Base-by-base conservation (phyloP, 2,329 filamentous ascomycete genomes). In the Fusarium sp. region DNA sequence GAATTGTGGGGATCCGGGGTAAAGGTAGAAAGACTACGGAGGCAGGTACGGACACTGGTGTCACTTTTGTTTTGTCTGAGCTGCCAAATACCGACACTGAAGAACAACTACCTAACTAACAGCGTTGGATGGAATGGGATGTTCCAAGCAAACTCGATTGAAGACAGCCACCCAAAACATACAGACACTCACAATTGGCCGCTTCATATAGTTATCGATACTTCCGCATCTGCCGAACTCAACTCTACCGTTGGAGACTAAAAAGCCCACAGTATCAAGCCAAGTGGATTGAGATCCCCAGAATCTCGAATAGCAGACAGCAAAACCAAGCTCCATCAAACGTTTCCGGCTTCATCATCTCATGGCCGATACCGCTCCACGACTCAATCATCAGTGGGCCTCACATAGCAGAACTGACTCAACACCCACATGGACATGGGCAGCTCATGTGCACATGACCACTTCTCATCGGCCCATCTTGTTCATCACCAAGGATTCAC, bases 1-100 rank as follows among this genome's bases (percentile, higher is more conserved):
- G 32, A 69, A 51, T 56, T 64, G 39, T 48, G 66, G 62, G 62
- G 62, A 69, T 69, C 66, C 50, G 66, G 66, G 66, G 66, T 69
- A 69, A 58, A 26, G 44, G 44, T 26, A 28, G 12, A 28, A 12
- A 28, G 26, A 4, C 24, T 32, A 62, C 47, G 56, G 49, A 69
- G 62, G 62, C 52, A 69, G 62, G 62, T 63, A 69, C 65, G 51
- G 56, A 47, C 47, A 66, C 61, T 47, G 55, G 50, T 44, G 44
- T 53, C 36, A 32, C 46, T 32, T 50, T 38, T 44, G 26, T 28
- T 11, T 28, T 8, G 11, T 26, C 34, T 56, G 59, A 60, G 32
- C 48, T 42, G 19, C 38, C 23, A 48, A 44, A 44, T 62, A n/a
- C 20, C 15, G 28, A 46, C 36, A 28, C 26, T 28, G 26, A 28